A percentile compares a stretch with the other conserved stretches of the same genome.
phyloP scores from a whole-genome alignment of 306 rosid species.

The Glycine tomentella region DNA sequence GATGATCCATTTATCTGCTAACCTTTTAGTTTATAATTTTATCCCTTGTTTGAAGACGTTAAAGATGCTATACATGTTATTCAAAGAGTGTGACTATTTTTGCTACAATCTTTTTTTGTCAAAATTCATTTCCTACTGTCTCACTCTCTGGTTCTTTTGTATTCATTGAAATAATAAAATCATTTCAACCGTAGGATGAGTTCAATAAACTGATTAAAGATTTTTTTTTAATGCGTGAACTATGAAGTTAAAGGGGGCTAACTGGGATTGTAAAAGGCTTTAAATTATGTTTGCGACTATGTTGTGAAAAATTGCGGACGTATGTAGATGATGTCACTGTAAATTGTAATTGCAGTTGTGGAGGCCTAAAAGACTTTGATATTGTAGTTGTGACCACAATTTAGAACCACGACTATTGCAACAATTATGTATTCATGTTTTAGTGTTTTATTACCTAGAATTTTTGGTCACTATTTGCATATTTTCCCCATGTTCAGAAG shows the following conservation, averaged over 20 bases:
- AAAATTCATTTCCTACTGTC: background rate
- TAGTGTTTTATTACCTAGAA: conserved; percentile 15
- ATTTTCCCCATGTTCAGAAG: background rate
- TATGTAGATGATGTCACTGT: background rate
- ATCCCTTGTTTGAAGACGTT: background rate
- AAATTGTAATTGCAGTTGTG: too few species aligned
- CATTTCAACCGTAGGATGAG: background rate
- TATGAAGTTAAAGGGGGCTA: conserved; percentile 4
- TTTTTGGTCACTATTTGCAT: conserved; percentile 9
- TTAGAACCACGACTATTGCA: background rate
- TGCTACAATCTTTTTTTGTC: background rate
- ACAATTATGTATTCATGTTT: background rate
- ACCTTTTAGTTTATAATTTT: background rate
- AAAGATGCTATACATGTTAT: conserved; percentile 15
- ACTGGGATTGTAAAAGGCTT: background rate
- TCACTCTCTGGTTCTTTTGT: background rate
- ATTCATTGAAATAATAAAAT: background rate
- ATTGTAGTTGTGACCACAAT: background rate
- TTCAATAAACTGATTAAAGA: background rate
- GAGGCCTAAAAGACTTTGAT: background rate
- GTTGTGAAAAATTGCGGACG: background rate
- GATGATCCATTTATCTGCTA: background rate
- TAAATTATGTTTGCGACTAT: background rate
- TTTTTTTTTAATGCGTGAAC: background rate
- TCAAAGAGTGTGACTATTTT: background rate